Percentiles rank a stretch among this genome's conserved stretches.
Evolutionary conservation across 345 rosid species (phyloP).

Genomic region (Jatropha curcas): DNA sequence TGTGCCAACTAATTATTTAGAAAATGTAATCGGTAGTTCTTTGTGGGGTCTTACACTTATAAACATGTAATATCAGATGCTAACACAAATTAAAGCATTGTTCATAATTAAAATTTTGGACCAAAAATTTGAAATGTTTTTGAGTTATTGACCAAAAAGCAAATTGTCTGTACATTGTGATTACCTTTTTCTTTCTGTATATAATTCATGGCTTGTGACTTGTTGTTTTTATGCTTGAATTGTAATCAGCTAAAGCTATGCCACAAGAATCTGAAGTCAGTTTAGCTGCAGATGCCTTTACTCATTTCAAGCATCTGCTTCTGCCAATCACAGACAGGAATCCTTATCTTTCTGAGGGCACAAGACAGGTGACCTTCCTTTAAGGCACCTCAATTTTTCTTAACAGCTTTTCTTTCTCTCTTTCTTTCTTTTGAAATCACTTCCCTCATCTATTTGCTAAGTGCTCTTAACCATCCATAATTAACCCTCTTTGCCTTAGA

Average conservation of each 20-base stretch:
- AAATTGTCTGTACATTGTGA: neutral
- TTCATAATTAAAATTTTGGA: no score
- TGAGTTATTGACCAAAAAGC: no score
- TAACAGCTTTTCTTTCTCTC: neutral
- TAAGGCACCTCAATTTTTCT: neutral
- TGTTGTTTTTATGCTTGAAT: conserved; percentile 8
- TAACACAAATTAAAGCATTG: neutral
- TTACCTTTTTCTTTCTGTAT: neutral
- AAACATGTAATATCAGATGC: no score
- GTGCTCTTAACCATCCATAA: neutral
- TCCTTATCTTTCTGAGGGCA: conserved; percentile 90
- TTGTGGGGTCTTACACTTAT: no score
- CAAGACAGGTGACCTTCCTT: conserved; percentile 67
- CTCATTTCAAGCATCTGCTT: conserved; percentile 71
- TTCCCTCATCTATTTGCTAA: neutral
- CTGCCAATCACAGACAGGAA: conserved; percentile 74
- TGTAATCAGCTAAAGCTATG: conserved; percentile 54
- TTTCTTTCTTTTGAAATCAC: neutral
- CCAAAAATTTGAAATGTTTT: neutral
- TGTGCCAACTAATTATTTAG: no score
- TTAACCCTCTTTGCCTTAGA: neutral
- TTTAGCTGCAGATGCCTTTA: conserved; percentile 55
- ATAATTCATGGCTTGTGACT: conserved; percentile 4
- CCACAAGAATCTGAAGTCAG: conserved; percentile 55
- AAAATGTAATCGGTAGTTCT: no score